phyloP scores from a whole-genome alignment of 768 basidiomycete species.

The Mrakia frigida region DNA sequence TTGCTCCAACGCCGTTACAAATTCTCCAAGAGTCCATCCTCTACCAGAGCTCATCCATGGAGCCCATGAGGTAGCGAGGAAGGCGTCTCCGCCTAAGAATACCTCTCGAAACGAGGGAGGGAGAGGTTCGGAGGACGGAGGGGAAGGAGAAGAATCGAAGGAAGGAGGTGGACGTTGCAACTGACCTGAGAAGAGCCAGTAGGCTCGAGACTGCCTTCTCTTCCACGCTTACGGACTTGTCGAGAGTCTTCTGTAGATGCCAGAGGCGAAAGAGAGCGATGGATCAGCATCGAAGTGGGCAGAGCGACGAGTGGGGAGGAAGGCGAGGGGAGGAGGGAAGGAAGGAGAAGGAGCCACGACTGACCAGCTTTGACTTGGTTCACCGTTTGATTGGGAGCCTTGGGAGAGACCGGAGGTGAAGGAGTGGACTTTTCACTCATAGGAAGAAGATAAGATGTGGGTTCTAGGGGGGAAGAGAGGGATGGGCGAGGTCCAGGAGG shows the following conservation, averaged over 20 bases:
- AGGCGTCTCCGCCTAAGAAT: not conserved
- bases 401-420: not conserved
- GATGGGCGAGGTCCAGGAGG: too few relatives aligned
- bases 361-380: conserved; percentile 1
- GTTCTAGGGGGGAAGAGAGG: too few relatives aligned
- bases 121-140: not conserved
- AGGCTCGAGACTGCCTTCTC: conserved; percentile 31
- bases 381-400: not conserved
- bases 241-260: conserved; percentile 2
- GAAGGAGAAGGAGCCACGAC: not conserved
- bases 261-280: too few relatives aligned
- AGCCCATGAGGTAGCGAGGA: not conserved
- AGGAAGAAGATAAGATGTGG: too few relatives aligned
- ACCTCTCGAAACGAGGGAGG: not conserved
- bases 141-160: not conserved
- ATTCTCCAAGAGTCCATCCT: not conserved
- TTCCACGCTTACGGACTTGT: conserved; percentile 24
- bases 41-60: not conserved
- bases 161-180: not conserved
- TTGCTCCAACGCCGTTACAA: not conserved
- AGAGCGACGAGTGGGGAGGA: not conserved
- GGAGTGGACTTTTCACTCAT: conserved; percentile 12
- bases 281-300: not conserved
- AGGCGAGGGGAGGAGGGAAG: not conserved
- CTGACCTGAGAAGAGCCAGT: not conserved